Percentiles rank a stretch among this genome's conserved stretches.
Conservation (phyloP, 306 rosid genomes). For the Dalbergia oliveri region DNA sequence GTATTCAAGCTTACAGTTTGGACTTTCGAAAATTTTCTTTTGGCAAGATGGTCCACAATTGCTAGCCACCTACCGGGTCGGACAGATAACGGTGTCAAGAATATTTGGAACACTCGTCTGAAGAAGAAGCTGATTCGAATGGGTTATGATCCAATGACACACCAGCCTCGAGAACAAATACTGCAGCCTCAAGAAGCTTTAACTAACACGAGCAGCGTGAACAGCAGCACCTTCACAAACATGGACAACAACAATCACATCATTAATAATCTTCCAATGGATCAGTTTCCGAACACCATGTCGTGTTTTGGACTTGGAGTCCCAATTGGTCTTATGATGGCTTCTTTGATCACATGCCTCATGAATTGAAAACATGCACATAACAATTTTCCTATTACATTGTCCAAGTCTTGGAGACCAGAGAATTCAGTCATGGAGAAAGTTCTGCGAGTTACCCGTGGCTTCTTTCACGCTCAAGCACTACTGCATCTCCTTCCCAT, state of each 20-base stretch:
- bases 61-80: conserved; percentile 51
- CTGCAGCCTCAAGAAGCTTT: conserved; percentile 55
- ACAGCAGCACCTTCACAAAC: conserved; percentile 34
- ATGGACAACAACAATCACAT: conserved; percentile 29
- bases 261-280: conserved; percentile 42
- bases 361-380: conserved; percentile 32
- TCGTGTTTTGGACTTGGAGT: conserved; percentile 33
- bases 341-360: conserved; percentile 62
- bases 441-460: conserved; percentile 53
- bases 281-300: conserved; percentile 50
- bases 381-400: conserved; percentile 30
- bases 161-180: conserved; percentile 56
- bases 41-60: conserved; percentile 50
- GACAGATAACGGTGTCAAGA: conserved; percentile 52
- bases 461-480: conserved; percentile 61
- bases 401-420: conserved; percentile 42
- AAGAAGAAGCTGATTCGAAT: conserved; percentile 54
- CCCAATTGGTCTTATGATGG: conserved; percentile 45
- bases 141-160: conserved; percentile 56
- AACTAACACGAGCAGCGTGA: conserved; percentile 15
- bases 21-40: background rate
- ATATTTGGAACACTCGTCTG: conserved; percentile 52
- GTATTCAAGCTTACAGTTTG: background rate
- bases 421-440: conserved; percentile 43
- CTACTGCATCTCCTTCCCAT: conserved; percentile 53